Conservation (phyloP, 2,329 filamentous ascomycete species). For the Xylariaceae sp. region DNA sequence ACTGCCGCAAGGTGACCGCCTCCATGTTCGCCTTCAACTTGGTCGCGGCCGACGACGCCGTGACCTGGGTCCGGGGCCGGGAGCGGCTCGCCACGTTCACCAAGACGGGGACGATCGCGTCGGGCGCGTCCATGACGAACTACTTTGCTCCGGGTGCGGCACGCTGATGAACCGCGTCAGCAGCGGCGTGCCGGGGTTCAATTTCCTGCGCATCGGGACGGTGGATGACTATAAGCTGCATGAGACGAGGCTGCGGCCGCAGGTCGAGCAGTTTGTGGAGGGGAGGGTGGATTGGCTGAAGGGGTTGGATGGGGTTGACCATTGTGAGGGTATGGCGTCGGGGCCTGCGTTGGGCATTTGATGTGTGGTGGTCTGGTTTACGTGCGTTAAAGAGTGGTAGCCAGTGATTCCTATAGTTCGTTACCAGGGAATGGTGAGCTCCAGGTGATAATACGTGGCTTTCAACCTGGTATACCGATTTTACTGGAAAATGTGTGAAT, state of each 20-base stretch:
- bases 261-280: constrained; percentile 47
- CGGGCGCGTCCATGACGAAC: constrained; percentile 53
- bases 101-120: constrained; percentile 43
- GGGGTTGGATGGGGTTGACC: constrained; percentile 1
- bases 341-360: too few species aligned
- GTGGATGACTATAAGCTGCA: constrained; percentile 57
- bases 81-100: constrained; percentile 43
- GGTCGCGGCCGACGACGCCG: constrained; percentile 37
- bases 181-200: constrained; percentile 37
- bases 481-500: too few species aligned
- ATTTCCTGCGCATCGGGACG: constrained; percentile 52
- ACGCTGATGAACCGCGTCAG: constrained; percentile 55
- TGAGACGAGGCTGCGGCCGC: constrained; percentile 52
- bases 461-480: too few species aligned
- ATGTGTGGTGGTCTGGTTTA: too few species aligned
- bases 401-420: too few species aligned
- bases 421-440: too few species aligned
- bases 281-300: constrained; percentile 47
- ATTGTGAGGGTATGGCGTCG: constrained; percentile 27
- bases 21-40: constrained; percentile 61
- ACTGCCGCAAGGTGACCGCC: constrained; percentile 59
- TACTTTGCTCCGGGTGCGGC: constrained; percentile 58
- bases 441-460: too few species aligned
- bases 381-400: too few species aligned
- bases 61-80: constrained; percentile 47